Percentiles rank a stretch among this genome's conserved stretches.
phyloP scores from a whole-genome alignment of 108 stramenopile species.

The Skeletonema menzelii region DNA sequence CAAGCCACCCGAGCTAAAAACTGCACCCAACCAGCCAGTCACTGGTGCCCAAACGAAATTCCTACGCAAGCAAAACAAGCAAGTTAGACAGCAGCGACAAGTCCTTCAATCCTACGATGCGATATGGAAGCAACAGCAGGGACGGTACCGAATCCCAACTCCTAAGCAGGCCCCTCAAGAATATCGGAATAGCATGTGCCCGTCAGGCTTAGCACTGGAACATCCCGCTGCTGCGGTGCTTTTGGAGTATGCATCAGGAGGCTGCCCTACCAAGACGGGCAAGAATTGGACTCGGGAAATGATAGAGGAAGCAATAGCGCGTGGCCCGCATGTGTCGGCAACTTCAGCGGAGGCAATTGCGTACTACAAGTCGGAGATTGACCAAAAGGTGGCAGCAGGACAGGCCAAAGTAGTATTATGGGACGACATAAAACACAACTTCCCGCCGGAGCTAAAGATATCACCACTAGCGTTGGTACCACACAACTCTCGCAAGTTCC shows the following conservation, averaged over 20 bases:
- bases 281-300: conserved; percentile 9
- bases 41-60: no score
- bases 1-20: no score
- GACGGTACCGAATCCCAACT: no score
- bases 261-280: conserved; percentile 14
- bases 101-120: no score
- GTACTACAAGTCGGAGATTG: conserved; percentile 6
- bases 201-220: conserved; percentile 6
- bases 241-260: conserved; percentile 12
- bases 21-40: no score
- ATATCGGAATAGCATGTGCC: conserved; percentile 9
- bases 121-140: no score
- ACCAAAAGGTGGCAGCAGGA: conserved; percentile 1
- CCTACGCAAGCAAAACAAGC: no score
- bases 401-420: conserved; percentile 5
- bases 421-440: conserved; percentile 16
- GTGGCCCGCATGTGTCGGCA: conserved; percentile 25
- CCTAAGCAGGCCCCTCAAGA: background rate
- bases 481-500: conserved; percentile 7
- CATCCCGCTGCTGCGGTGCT: conserved; percentile 10
- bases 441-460: conserved; percentile 16
- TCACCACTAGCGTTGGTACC: conserved; percentile 23
- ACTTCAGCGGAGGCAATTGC: conserved; percentile 5
- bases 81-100: no score
- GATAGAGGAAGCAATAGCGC: conserved; percentile 10